phyloP scores from a whole-genome alignment of 176 grass and related monocot species.

The Chrysopogon serrulatus region DNA sequence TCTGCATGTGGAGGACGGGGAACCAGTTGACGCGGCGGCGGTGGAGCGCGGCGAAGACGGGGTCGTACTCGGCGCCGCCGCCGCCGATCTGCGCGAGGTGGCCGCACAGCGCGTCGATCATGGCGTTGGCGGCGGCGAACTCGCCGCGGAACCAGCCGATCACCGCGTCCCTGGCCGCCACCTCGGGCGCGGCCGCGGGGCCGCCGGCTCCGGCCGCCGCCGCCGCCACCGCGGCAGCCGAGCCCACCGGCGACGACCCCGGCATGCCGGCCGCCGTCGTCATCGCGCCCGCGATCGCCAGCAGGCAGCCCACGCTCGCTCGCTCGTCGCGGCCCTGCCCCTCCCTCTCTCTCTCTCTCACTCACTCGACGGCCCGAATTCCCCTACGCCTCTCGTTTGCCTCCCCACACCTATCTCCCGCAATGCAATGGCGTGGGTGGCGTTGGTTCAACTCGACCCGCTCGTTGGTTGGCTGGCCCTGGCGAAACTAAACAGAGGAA shows the following conservation, averaged over 20 bases:
- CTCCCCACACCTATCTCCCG: neutral
- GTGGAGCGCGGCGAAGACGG: conserved; percentile 70
- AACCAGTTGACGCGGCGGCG: conserved; percentile 91
- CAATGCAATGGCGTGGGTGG: no score
- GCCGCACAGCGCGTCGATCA: conserved; percentile 86
- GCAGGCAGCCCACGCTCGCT: neutral
- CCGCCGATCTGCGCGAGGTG: conserved; percentile 80
- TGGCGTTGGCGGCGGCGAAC: conserved; percentile 94
- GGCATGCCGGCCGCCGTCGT: conserved; percentile 29
- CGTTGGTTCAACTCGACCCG: conserved; percentile 33
- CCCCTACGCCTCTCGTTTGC: neutral
- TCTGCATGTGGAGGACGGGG: conserved; percentile 93
- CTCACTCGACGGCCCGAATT: neutral
- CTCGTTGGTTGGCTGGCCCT: neutral
- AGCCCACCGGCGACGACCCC: conserved; percentile 15
- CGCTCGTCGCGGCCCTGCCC: neutral
- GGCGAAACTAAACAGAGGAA: conserved; percentile 9
- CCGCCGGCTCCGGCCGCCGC: neutral
- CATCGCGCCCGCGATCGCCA: conserved; percentile 41
- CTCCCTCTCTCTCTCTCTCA: neutral
- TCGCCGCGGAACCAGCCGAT: conserved; percentile 92
- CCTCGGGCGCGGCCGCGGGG: conserved; percentile 48
- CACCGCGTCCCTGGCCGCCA: conserved; percentile 66
- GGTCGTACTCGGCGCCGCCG: conserved; percentile 62
- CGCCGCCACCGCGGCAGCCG: neutral